Evolutionary conservation across 2,329 filamentous ascomycete species (phyloP), one percentile per base, ranked within the genome.

Genomic region (Fusarium concolor): DNA sequence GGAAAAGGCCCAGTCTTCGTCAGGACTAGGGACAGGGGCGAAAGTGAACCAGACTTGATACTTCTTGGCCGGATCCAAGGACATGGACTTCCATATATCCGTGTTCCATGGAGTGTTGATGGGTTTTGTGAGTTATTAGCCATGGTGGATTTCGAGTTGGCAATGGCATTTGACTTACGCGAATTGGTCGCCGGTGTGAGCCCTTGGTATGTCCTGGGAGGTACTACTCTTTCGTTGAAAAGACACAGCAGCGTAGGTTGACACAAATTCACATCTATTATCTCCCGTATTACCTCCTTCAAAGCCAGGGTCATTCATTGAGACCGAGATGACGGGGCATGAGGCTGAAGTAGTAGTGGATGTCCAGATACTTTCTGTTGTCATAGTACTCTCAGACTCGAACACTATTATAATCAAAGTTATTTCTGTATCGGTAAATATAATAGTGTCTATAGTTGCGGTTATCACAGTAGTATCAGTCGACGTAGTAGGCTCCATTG

Each of bases 11-110:
- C 43, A 58, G 11, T 38, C 29, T 31, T 50, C 24, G 12, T 58
- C 29, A 8, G 54, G 24, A 29, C 35, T 33, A 43, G 20, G 43
- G 5, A 60, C 15, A 22, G 57, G 43, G 11, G 44, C 44, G 50
- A 43, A 60, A 10, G 43, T 20, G 26, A 59, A 38, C 38, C 37
- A 51, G 3, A 44, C n/a, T 33, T 43, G 37, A 22, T 58, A 58
- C 24, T 60, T 57, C 29, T 60, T 60, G 10, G 18, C 29, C 6
- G 38, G 38, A 12, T 58, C 37, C 11, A 50, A 43, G 28, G 37
- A 60, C 17, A 60, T 29, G 37, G 24, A 18, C 17, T 28, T 58
- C 37, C 31, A 47, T 29, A 44, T 60, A 11, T 60, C 38, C 14
- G 37, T 20, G 17, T 6, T 10, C 31, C 31, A 28, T 2, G 29